A percentile compares a stretch with the other conserved stretches of the same genome.
These are phyloP conservation scores for Colletotrichum shisoi DNA, from an alignment of 2,329 filamentous ascomycete genomes.

Conservation along the genomic window DNA sequence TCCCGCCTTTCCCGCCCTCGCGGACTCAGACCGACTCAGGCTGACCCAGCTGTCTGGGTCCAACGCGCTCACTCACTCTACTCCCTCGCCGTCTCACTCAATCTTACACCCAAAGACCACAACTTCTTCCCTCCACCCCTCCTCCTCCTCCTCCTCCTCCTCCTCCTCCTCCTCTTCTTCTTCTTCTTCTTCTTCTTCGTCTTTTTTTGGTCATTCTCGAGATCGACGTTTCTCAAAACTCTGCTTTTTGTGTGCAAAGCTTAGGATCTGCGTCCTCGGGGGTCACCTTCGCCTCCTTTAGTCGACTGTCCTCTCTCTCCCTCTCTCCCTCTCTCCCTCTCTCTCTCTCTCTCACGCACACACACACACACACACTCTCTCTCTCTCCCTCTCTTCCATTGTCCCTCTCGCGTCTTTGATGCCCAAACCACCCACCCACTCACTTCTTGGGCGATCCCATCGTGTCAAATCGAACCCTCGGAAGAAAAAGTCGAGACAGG, in stretches of 20 bases:
- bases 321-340: not conserved
- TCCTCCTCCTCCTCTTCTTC: not conserved
- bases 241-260: constrained; percentile 12
- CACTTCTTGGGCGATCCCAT: not conserved
- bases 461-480: constrained; percentile 13
- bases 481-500: not conserved
- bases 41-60: constrained; percentile 31
- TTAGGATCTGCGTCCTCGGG: not conserved
- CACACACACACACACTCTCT: too few species aligned
- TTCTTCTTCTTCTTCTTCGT: not conserved
- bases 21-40: constrained; percentile 36
- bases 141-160: constrained; percentile 5
- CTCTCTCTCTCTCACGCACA: not conserved
- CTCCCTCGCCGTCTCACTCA: constrained; percentile 7
- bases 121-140: constrained; percentile 4
- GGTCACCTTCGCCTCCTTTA: too few species aligned
- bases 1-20: constrained; percentile 37
- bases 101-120: not conserved
- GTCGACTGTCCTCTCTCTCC: not conserved
- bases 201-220: constrained; percentile 6
- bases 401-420: constrained; percentile 4
- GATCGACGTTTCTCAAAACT: constrained; percentile 12
- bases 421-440: not conserved
- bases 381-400: not conserved
- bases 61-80: constrained; percentile 7